Base-by-base conservation (phyloP, 495 filamentous ascomycete genomes). In the Penicillium pulvis region DNA sequence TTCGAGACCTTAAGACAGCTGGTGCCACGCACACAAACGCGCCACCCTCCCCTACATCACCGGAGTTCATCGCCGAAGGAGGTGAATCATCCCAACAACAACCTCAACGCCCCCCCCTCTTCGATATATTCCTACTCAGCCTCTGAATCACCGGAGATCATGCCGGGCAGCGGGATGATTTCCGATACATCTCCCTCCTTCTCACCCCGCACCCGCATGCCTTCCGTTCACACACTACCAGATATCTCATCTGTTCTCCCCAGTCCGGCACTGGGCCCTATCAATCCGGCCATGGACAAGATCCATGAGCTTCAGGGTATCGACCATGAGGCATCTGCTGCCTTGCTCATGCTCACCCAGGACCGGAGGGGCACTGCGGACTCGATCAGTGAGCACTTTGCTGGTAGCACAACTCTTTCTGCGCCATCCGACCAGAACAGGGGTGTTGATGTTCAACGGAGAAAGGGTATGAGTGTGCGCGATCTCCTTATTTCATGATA, bases 301-400 rank as follows among this genome's bases (percentile, higher is more conserved):
- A 58, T 69, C 20, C 67, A 65, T 30, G 65, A 67, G 30, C 51
- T 70, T 16, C 67, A 67, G 36, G 80, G 80, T 53, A 65, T 83
- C 36, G 90, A 93, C 59, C 88, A 92, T 57, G 91, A 93, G 68
- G 91, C 88, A 1, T 92, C 90, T 1, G 86, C 89, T 17, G 90
- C 90, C 2, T 72, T 96, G 61, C 72, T 96, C 45, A 89, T 94
- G 86, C 71, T 96, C 46, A 92, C 90, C 51, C 82, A 81, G 54
- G 89, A 90, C 62, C 78, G 87, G 17, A 74, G 88, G 57, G 74
- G 68, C 2, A 73, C 73, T 2, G 67, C 70, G 1, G 69, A 73
- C 62, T 75, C 73, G 6, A 68, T 68, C 17, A 67, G 53, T 45
- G 73, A 68, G 41, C 59, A 66, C 12, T 70, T 64, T 42, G 26